Base-by-base conservation (phyloP, 371 early-diverging fungal species). In the Zychaea mexicana region DNA sequence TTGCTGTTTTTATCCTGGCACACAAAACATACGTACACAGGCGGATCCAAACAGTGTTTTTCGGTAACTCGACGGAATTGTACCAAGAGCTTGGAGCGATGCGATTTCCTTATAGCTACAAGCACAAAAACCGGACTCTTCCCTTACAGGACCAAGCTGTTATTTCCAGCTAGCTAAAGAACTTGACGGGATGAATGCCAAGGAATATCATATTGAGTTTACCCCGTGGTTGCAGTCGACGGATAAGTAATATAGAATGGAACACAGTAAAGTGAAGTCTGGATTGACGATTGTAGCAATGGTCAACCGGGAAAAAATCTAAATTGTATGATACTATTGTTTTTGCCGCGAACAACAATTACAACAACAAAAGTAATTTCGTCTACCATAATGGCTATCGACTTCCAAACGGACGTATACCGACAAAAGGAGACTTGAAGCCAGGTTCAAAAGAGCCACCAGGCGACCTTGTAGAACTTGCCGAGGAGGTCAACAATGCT, bases 31-130 rank as follows among this genome's bases (percentile, higher is more conserved):
- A 33, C 12, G 12, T 12, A 3, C 7, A 8, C 42, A 73, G 74
- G 24, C 74, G 74, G 38, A 59, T 73, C 13, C 72, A 72, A 47
- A 72, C 76, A 26, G 33, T 62, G 24, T 75, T 69, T 55, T 72
- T 72, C 63, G 63, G 61, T 17, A 59, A 72, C 15, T 52, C 70
- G 1, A 28, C 53, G 0, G 39, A n/a, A 28, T 47, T 60, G 3
- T 73, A 73, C 38, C 74, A 73, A 64, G 74, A 73, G 58, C 67
- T 73, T 22, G 61, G 61, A 4, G 65, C 70, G 2, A 73, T 73
- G 73, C 70, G 68, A 19, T 60, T 74, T 59, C 75, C 71, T 36
- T 24, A 64, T 42, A 54, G 54, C 28, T 61, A 39, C 36, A 24
- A 52, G 4, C 61, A 66, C 42, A 54, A 71, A 28, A 64, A 63